Base-by-base conservation (phyloP, 2,329 filamentous ascomycete species). In the Phialocephala sp. region DNA sequence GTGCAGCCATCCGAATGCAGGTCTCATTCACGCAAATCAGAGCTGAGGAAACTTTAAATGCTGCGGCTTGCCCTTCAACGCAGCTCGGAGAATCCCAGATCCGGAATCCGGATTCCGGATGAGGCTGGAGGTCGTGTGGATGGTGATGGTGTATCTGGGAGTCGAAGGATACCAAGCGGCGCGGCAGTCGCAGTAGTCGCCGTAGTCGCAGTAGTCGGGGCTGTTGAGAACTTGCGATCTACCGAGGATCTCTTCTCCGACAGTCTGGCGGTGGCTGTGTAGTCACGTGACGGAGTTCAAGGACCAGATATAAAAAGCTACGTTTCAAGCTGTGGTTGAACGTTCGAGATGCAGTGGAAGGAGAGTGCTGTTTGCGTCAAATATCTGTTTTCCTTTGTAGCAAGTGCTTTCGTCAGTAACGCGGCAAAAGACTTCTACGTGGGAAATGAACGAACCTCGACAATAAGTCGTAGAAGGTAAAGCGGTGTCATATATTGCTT, bases 91-190 rank as follows among this genome's bases (percentile, higher is more conserved):
- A 54, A 54, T 32, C 50, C 50, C 50, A 32, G 6, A 32, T 32
- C 27, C 27, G 27, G 27, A 32, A 32, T 32, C 27, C 27, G 6
- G 8, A 52, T 18, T 52, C 47, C 20, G 22, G 50, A 18, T 54
- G 27, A 32, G 50, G 50, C 50, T 54, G 45, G 45, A 43, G 4
- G 45, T 50, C 45, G 45, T 24, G 45, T 24, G n/a, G 41, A 43
- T 43, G 41, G 6, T 43, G 41, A 18, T 11, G 15, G 43, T n/a
- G 45, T n/a, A 12, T 50, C 8, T 22, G 45, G n/a, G 45, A 11
- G 45, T n/a, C 45, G 41, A 14, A 43, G 14, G 41, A 6, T 14
- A 15, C 12, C 41, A 43, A 43, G n/a, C 41, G 41, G 41, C n/a
- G 41, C 41, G 2, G 41, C 6, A 15, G 15, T 43, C 41, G 41